Conservation (phyloP, 2,329 filamentous ascomycete species). For the Orbilia javanica region DNA sequence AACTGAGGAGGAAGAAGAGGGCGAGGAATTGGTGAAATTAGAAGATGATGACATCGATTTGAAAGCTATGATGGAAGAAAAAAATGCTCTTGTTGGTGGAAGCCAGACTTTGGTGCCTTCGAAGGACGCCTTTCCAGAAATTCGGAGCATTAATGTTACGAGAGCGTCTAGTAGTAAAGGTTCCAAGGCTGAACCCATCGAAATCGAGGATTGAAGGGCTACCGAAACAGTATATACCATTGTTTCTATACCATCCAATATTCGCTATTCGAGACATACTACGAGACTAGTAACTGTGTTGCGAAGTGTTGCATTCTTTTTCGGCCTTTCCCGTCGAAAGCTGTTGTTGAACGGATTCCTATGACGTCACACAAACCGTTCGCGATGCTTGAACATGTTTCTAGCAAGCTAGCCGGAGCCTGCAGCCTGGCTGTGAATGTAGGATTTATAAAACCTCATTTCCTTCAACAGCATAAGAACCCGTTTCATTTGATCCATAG, state of each 20-base stretch:
- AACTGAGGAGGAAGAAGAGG: slow-evolving; percentile 63
- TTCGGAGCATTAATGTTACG: slow-evolving; percentile 19
- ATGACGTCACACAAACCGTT: slow-evolving; percentile 34
- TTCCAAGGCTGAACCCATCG: background rate
- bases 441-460: background rate
- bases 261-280: background rate
- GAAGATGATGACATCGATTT: slow-evolving; percentile 71
- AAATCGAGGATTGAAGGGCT: background rate
- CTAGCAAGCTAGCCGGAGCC: background rate
- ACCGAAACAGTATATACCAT: slow-evolving; percentile 67
- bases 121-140: slow-evolving; percentile 43
- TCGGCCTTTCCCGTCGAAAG: slow-evolving; percentile 12
- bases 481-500: background rate
- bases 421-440: background rate
- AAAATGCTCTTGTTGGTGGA: slow-evolving; percentile 67
- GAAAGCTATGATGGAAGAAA: slow-evolving; percentile 76
- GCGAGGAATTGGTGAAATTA: slow-evolving; percentile 72
- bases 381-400: slow-evolving; percentile 8
- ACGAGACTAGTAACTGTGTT: background rate
- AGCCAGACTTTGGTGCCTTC: slow-evolving; percentile 15
- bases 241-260: slow-evolving; percentile 77
- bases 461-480: background rate
- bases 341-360: background rate
- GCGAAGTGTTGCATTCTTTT: slow-evolving; percentile 11
- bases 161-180: background rate